A percentile compares a stretch with the other conserved stretches of the same genome.
These are phyloP conservation scores for Dichotomocladium elegans DNA, from an alignment of 371 early-diverging fungal genomes.

Conservation along the genomic window DNA sequence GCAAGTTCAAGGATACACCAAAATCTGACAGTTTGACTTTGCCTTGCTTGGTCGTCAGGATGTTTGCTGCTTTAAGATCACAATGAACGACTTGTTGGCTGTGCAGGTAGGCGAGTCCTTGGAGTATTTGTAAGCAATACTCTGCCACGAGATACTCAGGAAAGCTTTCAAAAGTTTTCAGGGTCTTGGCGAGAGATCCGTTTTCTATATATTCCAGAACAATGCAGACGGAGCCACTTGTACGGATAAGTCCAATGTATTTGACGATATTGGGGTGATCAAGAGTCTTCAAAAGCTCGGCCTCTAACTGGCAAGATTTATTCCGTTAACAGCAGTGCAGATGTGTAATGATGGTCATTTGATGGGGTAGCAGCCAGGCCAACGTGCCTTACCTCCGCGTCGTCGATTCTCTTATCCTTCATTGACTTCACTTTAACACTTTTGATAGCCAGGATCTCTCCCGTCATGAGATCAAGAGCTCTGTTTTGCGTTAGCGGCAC, in stretches of 20 bases:
- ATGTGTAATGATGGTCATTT: too few species aligned
- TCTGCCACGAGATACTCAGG: conserved; percentile 85
- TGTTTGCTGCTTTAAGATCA: conserved; percentile 94
- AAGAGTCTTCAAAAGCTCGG: conserved; percentile 61
- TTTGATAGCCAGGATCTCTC: conserved; percentile 85
- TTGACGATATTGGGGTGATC: conserved; percentile 84
- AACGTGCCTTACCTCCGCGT: conserved; percentile 23
- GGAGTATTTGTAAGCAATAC: conserved; percentile 82
- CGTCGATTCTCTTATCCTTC: conserved; percentile 41
- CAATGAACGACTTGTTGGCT: conserved; percentile 84
- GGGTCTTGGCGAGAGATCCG: conserved; percentile 84
- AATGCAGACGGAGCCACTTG: conserved; percentile 67
- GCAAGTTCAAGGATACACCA: conserved; percentile 79
- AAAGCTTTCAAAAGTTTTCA: conserved; percentile 85
- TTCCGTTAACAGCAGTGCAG: too few species aligned
- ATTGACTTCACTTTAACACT: conserved; percentile 63
- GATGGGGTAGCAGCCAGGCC: too few species aligned
- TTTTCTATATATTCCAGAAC: conserved; percentile 91
- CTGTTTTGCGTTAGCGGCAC: conserved; percentile 27
- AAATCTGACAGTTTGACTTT: conserved; percentile 92
- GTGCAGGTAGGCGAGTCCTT: conserved; percentile 88
- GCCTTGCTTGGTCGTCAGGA: conserved; percentile 87
- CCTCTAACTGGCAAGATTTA: conserved; percentile 78
- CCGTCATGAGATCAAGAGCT: conserved; percentile 76
- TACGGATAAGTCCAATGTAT: conserved; percentile 77